Base-by-base conservation (phyloP, 1,139 yeast species). In the Candida tropicalis region DNA sequence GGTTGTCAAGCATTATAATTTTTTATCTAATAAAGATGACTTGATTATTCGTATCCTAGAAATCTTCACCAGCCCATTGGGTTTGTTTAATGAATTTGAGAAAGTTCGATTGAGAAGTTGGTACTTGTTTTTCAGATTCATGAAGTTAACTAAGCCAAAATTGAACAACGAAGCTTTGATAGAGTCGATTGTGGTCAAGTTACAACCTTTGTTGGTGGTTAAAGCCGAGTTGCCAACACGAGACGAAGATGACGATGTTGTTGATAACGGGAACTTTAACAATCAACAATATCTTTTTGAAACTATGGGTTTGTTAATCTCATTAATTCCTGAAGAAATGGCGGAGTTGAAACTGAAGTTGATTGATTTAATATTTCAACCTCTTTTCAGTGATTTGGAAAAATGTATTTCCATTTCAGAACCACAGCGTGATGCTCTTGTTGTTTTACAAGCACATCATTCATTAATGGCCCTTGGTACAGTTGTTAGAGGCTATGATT, bases 381-480 rank as follows among this genome's bases (percentile, higher is more conserved):
- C 97, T n/a, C 70, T 93, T 29, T 93, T 88, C 58, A 69, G 76
- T 13, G 85, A 81, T 49, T 71, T 93, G 51, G 96, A 91, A 60
- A 68, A 68, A 17, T 82, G 87, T 53, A 81, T 84, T 41, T 52
- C 63, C 7, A 54, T 54, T 13, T 47, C 56, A 1, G 77, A 80
- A 27, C 59, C 53, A 22, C 60, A 68, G 25, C 57, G 62, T 13
- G 74, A 73, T 45, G 67, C 70, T 15, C 71, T 75, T 38, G 58
- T 77, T 28, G 74, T 84, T 3, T 65, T 87, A 38, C 95, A 89
- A 59, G 84, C 90, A 2, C 97, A 93, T 61, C 97, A 93, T 60
- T 77, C 84, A 33, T 67, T 95, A 39, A 81, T 88, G 82, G 93
- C 97, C 0, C 79, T 93, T 42, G 97, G 97, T 28, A 88, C 97